These are phyloP conservation scores for Chamaecyparis obtusa DNA, from an alignment of 75 land plant genomes.

Conservation along the genomic window DNA sequence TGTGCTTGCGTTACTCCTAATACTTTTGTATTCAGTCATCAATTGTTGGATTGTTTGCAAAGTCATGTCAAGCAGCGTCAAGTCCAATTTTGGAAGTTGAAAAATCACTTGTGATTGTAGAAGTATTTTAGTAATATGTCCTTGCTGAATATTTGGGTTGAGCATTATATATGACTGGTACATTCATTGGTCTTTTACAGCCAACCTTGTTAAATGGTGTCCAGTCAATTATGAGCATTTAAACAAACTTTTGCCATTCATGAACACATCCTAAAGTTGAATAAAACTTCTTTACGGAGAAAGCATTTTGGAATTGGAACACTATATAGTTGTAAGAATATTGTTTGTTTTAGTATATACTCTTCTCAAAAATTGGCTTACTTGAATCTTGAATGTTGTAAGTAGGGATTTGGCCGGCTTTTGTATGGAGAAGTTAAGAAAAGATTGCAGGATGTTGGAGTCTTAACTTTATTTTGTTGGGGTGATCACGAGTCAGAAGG, in stretches of 20 bases:
- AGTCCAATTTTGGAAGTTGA: background rate
- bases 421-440: slow-evolving; percentile 53
- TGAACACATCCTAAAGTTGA: background rate
- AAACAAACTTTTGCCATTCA: background rate
- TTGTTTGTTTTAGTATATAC: background rate
- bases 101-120: background rate
- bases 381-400: background rate
- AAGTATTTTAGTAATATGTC: background rate
- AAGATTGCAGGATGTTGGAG: slow-evolving; percentile 73
- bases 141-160: background rate
- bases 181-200: background rate
- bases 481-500: slow-evolving; percentile 78
- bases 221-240: background rate
- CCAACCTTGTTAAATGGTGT: background rate
- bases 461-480: slow-evolving; percentile 74
- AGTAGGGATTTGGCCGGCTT: slow-evolving; percentile 63
- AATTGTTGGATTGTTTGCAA: background rate
- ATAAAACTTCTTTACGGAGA: background rate
- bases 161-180: background rate
- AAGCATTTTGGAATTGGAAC: background rate
- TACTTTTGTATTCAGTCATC: background rate
- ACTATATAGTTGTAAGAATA: background rate
- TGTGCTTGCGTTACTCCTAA: background rate
- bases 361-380: background rate
- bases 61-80: background rate